Percentiles rank a stretch among this genome's conserved stretches.
These are phyloP conservation scores for Fusarium pseudocircinatum DNA, from an alignment of 2,329 filamentous ascomycete genomes.

Conservation along the genomic window DNA sequence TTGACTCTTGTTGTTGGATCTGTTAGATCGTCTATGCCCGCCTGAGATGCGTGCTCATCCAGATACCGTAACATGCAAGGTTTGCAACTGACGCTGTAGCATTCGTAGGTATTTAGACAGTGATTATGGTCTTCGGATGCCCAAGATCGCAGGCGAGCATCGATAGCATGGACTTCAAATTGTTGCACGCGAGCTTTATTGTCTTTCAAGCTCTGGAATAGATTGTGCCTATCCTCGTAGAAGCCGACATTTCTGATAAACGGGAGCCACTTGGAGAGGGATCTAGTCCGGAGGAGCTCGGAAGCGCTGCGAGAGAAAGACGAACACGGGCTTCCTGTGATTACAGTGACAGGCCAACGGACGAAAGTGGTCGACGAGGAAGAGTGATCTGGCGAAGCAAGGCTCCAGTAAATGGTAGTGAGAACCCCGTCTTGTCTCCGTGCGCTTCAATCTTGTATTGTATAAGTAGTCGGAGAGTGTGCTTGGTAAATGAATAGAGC, in stretches of 20 bases:
- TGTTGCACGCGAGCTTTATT: not conserved
- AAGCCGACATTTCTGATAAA: not conserved
- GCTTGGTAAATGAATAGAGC: no score
- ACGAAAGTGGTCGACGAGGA: not conserved
- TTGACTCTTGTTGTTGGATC: not conserved
- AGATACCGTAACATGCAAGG: not conserved
- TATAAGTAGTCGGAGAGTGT: no score
- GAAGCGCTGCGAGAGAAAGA: not conserved
- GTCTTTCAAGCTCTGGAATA: not conserved
- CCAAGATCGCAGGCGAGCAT: not conserved
- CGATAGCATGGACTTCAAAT: not conserved
- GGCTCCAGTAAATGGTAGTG: not conserved
- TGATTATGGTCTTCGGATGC: not conserved
- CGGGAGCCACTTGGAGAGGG: not conserved
- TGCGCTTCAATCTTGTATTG: not conserved
- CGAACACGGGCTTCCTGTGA: not conserved
- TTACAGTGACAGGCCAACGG: not conserved
- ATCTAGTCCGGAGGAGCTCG: not conserved
- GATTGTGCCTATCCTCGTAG: not conserved
- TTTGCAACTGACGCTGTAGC: not conserved
- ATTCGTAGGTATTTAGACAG: not conserved
- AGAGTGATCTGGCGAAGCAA: not conserved
- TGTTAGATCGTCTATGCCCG: not conserved
- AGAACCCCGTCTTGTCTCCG: not conserved
- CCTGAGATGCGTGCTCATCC: not conserved